These are phyloP conservation scores for Sequoiadendron giganteum DNA, from an alignment of 75 land plant species.

Conservation along the genomic window DNA sequence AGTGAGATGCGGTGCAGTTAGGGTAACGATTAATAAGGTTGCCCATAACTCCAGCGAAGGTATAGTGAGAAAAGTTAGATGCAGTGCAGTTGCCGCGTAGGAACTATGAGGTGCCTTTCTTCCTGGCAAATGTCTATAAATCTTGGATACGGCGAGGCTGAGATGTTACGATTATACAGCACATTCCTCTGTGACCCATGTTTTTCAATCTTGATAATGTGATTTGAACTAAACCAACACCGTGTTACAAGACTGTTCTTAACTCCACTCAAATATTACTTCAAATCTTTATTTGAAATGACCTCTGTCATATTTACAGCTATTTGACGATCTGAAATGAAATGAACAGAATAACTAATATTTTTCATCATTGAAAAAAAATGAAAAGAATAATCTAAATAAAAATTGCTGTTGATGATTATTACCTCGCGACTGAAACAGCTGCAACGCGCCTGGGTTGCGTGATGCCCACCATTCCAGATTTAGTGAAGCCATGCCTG, in stretches of 20 bases:
- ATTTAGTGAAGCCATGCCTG: slow-evolving; percentile 61
- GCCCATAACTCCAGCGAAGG: too few species aligned
- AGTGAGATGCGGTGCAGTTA: too few species aligned
- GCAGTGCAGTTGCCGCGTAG: too few species aligned
- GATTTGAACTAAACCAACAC: not conserved
- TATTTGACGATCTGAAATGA: not conserved
- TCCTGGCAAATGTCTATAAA: too few species aligned
- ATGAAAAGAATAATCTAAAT: not conserved
- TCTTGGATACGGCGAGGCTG: not conserved
- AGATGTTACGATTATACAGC: not conserved
- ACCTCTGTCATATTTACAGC: not conserved
- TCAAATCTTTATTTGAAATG: not conserved
- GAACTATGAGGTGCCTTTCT: too few species aligned
- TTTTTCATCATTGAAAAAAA: not conserved
- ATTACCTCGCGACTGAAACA: slow-evolving; percentile 85
- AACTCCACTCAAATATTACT: not conserved
- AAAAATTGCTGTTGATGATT: not conserved
- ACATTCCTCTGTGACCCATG: not conserved
- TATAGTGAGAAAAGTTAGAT: too few species aligned
- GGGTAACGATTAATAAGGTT: too few species aligned
- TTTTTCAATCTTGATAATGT: not conserved
- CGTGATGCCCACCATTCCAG: slow-evolving; percentile 71
- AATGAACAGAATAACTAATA: not conserved
- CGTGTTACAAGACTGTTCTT: not conserved
- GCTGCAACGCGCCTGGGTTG: slow-evolving; percentile 99